Base-by-base conservation (phyloP, 306 rosid genomes). In the Comarum palustre region DNA sequence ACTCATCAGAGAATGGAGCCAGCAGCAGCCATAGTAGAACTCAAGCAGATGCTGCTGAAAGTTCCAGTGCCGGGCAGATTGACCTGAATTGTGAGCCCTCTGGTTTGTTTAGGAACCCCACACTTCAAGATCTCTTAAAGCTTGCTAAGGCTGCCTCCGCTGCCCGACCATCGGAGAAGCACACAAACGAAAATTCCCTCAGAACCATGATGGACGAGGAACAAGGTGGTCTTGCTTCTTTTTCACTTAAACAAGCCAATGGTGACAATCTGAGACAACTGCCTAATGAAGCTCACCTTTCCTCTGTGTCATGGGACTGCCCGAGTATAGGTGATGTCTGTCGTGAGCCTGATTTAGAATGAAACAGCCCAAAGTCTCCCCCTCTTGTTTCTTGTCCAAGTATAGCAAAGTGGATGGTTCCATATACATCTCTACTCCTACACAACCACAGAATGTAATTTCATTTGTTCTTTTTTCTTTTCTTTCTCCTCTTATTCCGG, bases 11-110 rank as follows among this genome's bases (percentile, higher is more conserved):
- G 55, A 81, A 80, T 32, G 87, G 81, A 62, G 83, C 45, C 45
- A 62, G 67, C 67, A 61, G 50, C 24, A 83, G 81, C 68, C 73
- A 58, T 66, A 78, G 75, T 69, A 69, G 60, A 80, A 69, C 41
- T 51, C 76, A 79, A 82, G 69, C 63, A 39, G 90, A 83, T 70
- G 88, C 50, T 14, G 84, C 76, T 12, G 92, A 86, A 68, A 75
- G 57, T 72, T 72, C 81, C 17, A 83, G 84, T 43, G 76, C 82
- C 9, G 93, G 90, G 71, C 84, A 87, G 74, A 91, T 94, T 58
- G 99, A 94, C 79, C 81, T 94, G 82, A 94, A 94, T 70, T 83
- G 81, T 31, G 77, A 88, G 19, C 67, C 67, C 24, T 34, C 39
- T 19, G 38, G 25, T 62, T 4, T 62, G 15, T 36, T 62, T 2